Conservation (phyloP, 768 basidiomycete genomes). For the Boletus rubropictus region DNA sequence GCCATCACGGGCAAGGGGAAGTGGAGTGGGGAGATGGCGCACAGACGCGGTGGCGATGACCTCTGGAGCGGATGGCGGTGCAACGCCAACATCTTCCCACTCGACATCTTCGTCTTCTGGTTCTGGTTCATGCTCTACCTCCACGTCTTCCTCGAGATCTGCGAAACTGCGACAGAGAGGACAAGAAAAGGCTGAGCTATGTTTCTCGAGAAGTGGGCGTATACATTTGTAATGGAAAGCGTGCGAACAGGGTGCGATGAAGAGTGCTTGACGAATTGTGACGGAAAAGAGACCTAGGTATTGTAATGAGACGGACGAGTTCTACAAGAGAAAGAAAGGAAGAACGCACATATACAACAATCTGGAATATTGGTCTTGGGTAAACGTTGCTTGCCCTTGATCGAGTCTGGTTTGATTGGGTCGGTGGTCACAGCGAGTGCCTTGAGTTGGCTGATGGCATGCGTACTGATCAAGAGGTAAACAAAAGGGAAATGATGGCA, state of each 20-base stretch:
- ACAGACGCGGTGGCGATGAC: background rate
- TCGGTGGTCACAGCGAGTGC: conserved; percentile 47
- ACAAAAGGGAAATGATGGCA: background rate
- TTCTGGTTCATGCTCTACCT: conserved; percentile 46
- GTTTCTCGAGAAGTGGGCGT: conserved; percentile 79
- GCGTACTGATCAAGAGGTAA: conserved; percentile 40
- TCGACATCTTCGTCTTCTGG: conserved; percentile 27
- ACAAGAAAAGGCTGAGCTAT: conserved; percentile 91
- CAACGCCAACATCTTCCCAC: conserved; percentile 15
- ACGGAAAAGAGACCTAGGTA: conserved; percentile 68
- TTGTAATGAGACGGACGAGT: background rate
- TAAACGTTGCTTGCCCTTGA: conserved; percentile 24
- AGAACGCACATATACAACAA: conserved; percentile 83
- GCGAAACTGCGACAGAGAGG: conserved; percentile 94
- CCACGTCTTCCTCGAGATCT: conserved; percentile 93
- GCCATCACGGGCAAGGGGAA: conserved; percentile 24
- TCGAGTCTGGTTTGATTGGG: conserved; percentile 9
- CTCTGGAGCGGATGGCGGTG: background rate
- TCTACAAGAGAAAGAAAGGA: background rate
- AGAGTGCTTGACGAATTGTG: conserved; percentile 90
- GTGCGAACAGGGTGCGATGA: conserved; percentile 97
- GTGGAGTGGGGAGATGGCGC: conserved; percentile 20
- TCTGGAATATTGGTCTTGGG: conserved; percentile 56
- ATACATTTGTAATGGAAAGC: conserved; percentile 98
- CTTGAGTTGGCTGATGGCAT: conserved; percentile 77